These are phyloP conservation scores for Thalia dealbata DNA, from an alignment of 176 grass and related monocot species.

Conservation along the genomic window DNA sequence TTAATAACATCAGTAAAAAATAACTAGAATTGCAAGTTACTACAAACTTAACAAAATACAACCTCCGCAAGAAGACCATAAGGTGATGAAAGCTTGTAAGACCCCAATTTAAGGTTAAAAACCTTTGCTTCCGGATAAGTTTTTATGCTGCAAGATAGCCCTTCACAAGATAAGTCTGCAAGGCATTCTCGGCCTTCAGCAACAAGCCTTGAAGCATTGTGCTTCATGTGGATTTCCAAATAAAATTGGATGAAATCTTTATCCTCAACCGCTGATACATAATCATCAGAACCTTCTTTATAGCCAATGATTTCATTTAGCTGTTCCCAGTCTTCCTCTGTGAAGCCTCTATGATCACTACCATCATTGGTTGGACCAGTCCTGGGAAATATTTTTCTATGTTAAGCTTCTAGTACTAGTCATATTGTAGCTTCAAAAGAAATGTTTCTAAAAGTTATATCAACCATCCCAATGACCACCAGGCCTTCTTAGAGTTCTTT, in stretches of 20 bases:
- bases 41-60: constrained; percentile 15
- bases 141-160: constrained; percentile 72
- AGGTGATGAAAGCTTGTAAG: constrained; percentile 78
- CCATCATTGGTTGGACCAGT: constrained; percentile 58
- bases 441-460: constrained; percentile 21
- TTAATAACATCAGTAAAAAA: not conserved
- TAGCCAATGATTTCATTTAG: constrained; percentile 88
- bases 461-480: constrained; percentile 97
- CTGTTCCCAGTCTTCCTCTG: constrained; percentile 84
- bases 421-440: constrained; percentile 5
- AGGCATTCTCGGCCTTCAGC: constrained; percentile 49
- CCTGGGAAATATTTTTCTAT: constrained; percentile 32
- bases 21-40: not conserved
- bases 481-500: constrained; percentile 55
- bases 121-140: constrained; percentile 88
- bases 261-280: constrained; percentile 56
- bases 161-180: constrained; percentile 89
- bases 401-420: constrained; percentile 4
- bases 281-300: constrained; percentile 78
- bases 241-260: constrained; percentile 77
- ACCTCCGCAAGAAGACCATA: constrained; percentile 96
- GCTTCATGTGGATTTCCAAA: constrained; percentile 86
- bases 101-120: constrained; percentile 87
- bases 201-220: constrained; percentile 87
- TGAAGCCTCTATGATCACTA: constrained; percentile 65